Percentiles rank a stretch among this genome's conserved stretches.
phyloP scores from a whole-genome alignment of 352 stramenopile species.

The Globisporangium cystogenes region DNA sequence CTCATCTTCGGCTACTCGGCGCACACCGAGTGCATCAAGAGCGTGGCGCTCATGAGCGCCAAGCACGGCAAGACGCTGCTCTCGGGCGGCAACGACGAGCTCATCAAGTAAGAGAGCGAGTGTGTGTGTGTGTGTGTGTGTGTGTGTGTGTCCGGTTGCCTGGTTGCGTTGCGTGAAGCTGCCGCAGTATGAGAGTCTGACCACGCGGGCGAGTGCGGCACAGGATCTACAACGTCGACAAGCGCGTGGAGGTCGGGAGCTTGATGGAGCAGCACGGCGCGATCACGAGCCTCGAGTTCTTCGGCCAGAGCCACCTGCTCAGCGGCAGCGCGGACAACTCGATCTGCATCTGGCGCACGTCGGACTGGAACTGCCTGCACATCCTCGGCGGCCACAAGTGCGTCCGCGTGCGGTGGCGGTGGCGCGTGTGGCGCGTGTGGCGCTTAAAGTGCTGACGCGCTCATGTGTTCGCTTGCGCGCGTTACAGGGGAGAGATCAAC shows the following conservation, averaged over 20 bases:
- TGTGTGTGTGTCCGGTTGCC: too few relatives aligned
- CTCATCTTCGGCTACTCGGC: slow-evolving; percentile 82
- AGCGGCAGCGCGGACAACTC: slow-evolving; percentile 85
- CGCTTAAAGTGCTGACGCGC: too few relatives aligned
- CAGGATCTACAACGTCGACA: slow-evolving; percentile 88
- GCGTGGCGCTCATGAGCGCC: slow-evolving; percentile 70
- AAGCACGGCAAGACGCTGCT: slow-evolving; percentile 81
- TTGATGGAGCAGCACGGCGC: slow-evolving; percentile 85
- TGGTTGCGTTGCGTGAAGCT: too few relatives aligned
- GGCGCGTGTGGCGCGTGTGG: too few relatives aligned
- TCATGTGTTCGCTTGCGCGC: too few relatives aligned
- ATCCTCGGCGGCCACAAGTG: slow-evolving; percentile 87
- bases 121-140: too few relatives aligned
- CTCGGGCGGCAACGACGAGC: slow-evolving; percentile 79
- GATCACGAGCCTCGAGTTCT: slow-evolving; percentile 86
- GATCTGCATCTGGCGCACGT: slow-evolving; percentile 88
- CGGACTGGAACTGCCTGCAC: slow-evolving; percentile 87
- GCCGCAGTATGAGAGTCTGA: too few relatives aligned
- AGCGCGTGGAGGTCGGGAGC: slow-evolving; percentile 81
- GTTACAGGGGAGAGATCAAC: slow-evolving; percentile 66
- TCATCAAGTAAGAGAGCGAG: slow-evolving; percentile 78
- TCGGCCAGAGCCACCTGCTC: slow-evolving; percentile 81
- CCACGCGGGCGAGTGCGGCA: background rate
- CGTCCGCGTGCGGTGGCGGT: too few relatives aligned
- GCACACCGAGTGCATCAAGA: slow-evolving; percentile 85